Conservation (phyloP, 1,139 yeast genomes). For the Suhomyces wounanorum region DNA sequence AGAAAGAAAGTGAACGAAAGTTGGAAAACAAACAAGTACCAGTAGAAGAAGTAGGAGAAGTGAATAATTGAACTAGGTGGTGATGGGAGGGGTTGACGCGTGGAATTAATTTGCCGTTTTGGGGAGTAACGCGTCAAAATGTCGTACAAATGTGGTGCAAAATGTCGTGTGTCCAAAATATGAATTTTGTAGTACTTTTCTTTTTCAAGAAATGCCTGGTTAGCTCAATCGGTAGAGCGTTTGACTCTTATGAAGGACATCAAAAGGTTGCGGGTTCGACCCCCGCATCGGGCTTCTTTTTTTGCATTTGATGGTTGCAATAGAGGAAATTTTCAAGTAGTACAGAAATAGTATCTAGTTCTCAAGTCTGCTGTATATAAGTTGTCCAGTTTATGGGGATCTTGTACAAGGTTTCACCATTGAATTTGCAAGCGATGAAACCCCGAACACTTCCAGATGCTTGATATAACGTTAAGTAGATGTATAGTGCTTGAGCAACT, state of each 20-base stretch:
- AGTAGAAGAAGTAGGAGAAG: neutral
- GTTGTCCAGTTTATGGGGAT: too few relatives aligned
- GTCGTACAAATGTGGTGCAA: neutral
- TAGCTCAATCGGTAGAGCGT: constrained; percentile 20
- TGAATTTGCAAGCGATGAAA: too few relatives aligned
- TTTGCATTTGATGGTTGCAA: neutral
- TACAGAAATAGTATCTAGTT: too few relatives aligned
- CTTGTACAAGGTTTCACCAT: too few relatives aligned
- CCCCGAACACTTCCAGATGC: too few relatives aligned
- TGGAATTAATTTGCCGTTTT: constrained; percentile 9
- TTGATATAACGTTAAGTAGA: too few relatives aligned
- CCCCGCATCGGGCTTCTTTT: constrained; percentile 47
- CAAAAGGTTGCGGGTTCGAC: constrained; percentile 54
- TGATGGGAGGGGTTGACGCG: constrained; percentile 9
- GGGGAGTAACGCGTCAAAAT: constrained; percentile 6
- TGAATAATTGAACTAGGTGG: neutral
- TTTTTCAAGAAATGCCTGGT: constrained; percentile 13
- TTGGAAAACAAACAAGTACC: neutral
- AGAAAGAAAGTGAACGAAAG: neutral
- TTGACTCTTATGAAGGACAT: constrained; percentile 22
- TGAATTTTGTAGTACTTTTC: too few relatives aligned
- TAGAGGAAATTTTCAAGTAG: too few relatives aligned
- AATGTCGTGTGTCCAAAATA: too few relatives aligned
- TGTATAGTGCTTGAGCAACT: too few relatives aligned
- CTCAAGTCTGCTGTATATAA: too few relatives aligned